A percentile compares a stretch with the other conserved stretches of the same genome.
Conservation (phyloP, 495 filamentous ascomycete species). For the Tuber umbilicatum region DNA sequence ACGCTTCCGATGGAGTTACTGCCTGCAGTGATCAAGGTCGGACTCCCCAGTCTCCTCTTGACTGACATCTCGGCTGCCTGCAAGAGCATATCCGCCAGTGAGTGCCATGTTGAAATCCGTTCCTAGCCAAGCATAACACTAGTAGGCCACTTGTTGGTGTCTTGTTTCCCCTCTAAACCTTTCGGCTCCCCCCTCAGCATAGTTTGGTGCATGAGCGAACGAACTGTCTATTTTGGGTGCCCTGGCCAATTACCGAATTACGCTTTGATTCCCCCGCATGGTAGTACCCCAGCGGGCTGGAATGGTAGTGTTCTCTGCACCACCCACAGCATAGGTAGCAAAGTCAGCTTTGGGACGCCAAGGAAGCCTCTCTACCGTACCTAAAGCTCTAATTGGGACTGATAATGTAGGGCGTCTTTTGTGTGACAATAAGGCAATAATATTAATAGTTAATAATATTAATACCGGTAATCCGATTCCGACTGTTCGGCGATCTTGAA, state of each 20-base stretch:
- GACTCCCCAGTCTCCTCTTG: not conserved
- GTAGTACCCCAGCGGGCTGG: not conserved
- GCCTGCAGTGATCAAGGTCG: not conserved
- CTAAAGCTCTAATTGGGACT: not conserved
- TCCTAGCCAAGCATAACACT: not conserved
- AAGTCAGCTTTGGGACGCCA: not conserved
- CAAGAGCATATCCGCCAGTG: not conserved
- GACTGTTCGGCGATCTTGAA: not conserved
- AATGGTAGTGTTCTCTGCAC: not conserved
- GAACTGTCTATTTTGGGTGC: not conserved
- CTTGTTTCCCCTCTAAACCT: not conserved
- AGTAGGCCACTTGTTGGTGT: not conserved
- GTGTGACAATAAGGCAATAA: not conserved
- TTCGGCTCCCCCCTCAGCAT: not conserved
- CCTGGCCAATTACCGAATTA: not conserved
- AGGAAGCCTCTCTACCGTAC: not conserved
- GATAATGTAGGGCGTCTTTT: not conserved
- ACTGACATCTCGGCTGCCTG: not conserved
- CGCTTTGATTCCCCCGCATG: not conserved
- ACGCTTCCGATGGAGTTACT: not conserved
- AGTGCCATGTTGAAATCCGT: not conserved
- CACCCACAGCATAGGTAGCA: not conserved
- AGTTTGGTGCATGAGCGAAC: not conserved
- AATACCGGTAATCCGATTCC: not conserved
- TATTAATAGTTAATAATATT: constrained; percentile 5